Base-by-base conservation (phyloP, 2,329 filamentous ascomycete species). In the Colletotrichum sp. region DNA sequence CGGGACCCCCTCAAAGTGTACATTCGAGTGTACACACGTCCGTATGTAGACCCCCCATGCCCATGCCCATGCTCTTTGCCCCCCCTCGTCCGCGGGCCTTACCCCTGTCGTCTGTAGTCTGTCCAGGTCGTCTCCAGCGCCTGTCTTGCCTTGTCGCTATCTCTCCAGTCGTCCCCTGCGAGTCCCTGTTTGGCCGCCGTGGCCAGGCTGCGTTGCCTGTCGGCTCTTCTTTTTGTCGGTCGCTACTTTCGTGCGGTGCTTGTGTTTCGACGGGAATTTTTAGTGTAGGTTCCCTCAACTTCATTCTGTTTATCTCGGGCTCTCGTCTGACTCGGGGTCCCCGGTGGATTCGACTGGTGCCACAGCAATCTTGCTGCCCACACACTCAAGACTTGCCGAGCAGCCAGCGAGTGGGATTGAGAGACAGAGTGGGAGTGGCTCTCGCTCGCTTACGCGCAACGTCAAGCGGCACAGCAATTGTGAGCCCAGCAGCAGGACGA, bases 281-380 rank as follows among this genome's bases (percentile, higher is more conserved):
- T 65, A 60, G 70, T 34, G 64, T 52, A 75, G 73, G 70, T 73
- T 73, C 70, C 73, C 73, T 73, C 70, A 65, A 65, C 70, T 62
- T 69, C 69, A 26, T n/a, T 32, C 44, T 57, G 64, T 73, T 65
- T 73, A 73, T 75, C 73, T 73, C 64, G 64, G 32, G 44, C 32
- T 71, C 66, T 28, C 68, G 70, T 69, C 74, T 76, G 74, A 76
- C 74, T 74, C 70, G 74, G 74, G 59, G 59, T 55, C 36, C 71
- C 70, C 69, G 74, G 74, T 76, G 70, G 74, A 62, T 69, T 76
- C 65, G 59, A 57, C 36, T 62, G 71, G 74, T 76, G 71, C 74
- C 74, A 76, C 70, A 76, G 71, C 71, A 76, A 76, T 76, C 71
- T 74, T 65, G 57, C 65, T 32, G 39, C 65, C 64, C 70, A 74